These are phyloP conservation scores for Solanum hybrid DNA, from an alignment of 305 asterid species.

Conservation along the genomic window DNA sequence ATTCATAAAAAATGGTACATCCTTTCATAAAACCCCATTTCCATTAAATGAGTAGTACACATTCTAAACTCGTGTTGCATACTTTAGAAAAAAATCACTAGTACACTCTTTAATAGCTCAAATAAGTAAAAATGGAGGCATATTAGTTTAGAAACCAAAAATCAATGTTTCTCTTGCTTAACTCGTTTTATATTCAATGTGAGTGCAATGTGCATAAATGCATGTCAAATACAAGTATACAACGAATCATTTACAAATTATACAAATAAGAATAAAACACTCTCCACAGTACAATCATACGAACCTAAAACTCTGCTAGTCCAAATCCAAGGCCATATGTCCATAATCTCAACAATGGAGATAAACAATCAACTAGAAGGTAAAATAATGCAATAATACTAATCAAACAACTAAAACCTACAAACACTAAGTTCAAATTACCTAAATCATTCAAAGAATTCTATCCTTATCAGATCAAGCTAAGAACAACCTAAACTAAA, in stretches of 20 bases:
- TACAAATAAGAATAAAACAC: neutral
- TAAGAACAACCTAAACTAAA: no score
- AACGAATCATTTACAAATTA: neutral
- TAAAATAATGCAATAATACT: neutral
- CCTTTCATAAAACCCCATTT: neutral
- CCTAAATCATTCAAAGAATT: neutral
- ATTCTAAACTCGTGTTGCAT: neutral
- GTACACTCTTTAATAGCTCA: neutral
- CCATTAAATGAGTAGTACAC: neutral
- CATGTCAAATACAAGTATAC: neutral
- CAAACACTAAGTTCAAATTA: neutral
- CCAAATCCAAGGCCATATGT: neutral
- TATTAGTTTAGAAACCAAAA: neutral
- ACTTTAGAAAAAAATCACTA: neutral
- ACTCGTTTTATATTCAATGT: neutral
- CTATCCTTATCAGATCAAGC: neutral
- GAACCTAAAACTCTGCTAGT: neutral
- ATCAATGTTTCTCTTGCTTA: neutral
- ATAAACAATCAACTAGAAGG: neutral
- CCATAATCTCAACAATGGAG: neutral
- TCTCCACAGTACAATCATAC: neutral
- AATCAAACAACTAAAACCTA: neutral
- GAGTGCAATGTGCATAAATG: neutral
- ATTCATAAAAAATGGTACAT: neutral
- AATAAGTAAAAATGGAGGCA: neutral